Percentiles rank a stretch among this genome's conserved stretches.
Conservation (phyloP, 2,329 filamentous ascomycete species). For the Nannizziopsis barbatae region DNA sequence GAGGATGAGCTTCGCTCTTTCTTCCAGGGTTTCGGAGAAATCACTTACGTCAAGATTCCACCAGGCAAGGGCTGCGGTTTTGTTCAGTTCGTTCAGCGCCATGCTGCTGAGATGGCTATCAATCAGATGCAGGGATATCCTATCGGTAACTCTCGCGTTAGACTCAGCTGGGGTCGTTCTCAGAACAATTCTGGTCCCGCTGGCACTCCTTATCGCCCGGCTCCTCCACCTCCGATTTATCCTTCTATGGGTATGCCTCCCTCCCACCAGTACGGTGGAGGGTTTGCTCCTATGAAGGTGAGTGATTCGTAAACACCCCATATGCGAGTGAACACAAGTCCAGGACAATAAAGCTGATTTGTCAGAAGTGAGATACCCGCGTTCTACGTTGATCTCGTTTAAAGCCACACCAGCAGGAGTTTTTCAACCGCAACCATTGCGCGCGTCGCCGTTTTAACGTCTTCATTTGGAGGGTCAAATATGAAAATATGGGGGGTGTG, state of each 20-base stretch:
- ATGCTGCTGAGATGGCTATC: slow-evolving; percentile 99
- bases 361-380: slow-evolving; percentile 29
- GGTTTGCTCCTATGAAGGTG: slow-evolving; percentile 59
- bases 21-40: slow-evolving; percentile 99
- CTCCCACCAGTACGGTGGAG: slow-evolving; percentile 49
- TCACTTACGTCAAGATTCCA: slow-evolving; percentile 99
- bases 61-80: slow-evolving; percentile 98
- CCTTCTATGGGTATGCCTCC: slow-evolving; percentile 59
- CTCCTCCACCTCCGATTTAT: slow-evolving; percentile 67
- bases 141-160: slow-evolving; percentile 95
- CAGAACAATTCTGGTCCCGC: slow-evolving; percentile 98
- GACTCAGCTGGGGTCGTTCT: slow-evolving; percentile 91
- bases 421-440: too few relatives aligned
- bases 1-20: slow-evolving; percentile 99
- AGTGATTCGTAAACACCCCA: not conserved
- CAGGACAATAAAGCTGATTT: not conserved
- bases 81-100: slow-evolving; percentile 96
- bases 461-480: slow-evolving; percentile 31
- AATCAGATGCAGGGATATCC: slow-evolving; percentile 99
- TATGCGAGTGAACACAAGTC: too few relatives aligned
- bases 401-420: slow-evolving; percentile 36
- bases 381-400: slow-evolving; percentile 20
- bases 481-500: slow-evolving; percentile 21
- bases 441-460: slow-evolving; percentile 29
- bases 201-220: slow-evolving; percentile 91